Evolutionary conservation across 2,329 filamentous ascomycete genomes (phyloP).

Genomic region (Hirsutella thompsonii): DNA sequence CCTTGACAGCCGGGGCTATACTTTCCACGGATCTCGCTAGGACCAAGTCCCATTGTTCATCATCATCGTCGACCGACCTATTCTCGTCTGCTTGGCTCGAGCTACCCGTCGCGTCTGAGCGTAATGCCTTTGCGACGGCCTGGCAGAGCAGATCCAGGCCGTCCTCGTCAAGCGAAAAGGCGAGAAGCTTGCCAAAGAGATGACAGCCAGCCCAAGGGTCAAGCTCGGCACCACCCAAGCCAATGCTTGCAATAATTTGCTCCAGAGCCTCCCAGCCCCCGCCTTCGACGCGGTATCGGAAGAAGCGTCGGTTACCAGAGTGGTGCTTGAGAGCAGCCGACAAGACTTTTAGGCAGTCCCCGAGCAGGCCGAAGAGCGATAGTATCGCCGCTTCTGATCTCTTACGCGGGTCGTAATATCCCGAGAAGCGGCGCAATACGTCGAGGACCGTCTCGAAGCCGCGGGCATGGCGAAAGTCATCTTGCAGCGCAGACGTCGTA

Average conservation of each 20-base stretch:
- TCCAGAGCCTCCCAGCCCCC: conserved; percentile 72
- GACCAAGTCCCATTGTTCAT: conserved; percentile 25
- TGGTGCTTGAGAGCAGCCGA: conserved; percentile 66
- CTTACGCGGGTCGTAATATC: conserved; percentile 60
- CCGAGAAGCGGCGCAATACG: conserved; percentile 56
- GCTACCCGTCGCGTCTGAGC: conserved; percentile 15
- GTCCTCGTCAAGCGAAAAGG: conserved; percentile 70
- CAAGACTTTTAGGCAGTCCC: conserved; percentile 60
- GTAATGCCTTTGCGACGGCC: conserved; percentile 25
- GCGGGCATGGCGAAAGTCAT: conserved; percentile 68
- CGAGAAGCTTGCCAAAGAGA: conserved; percentile 70
- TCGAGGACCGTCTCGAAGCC: conserved; percentile 67
- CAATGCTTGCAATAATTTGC: conserved; percentile 55
- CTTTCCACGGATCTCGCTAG: conserved; percentile 23
- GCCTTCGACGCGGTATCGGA: conserved; percentile 59
- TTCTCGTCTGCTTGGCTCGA: conserved; percentile 5
- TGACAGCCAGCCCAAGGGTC: conserved; percentile 58
- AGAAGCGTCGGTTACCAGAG: conserved; percentile 78
- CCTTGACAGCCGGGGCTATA: conserved; percentile 27
- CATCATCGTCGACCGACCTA: conserved; percentile 18
- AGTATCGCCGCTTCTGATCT: conserved; percentile 49
- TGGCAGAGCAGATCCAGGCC: conserved; percentile 58
- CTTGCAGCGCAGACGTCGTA: conserved; percentile 43
- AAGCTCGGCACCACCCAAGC: conserved; percentile 49
- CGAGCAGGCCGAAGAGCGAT: conserved; percentile 54